Percentiles rank a stretch among this genome's conserved stretches.
phyloP scores from a whole-genome alignment of 257 asterid species.

The Phtheirospermum japonicum region DNA sequence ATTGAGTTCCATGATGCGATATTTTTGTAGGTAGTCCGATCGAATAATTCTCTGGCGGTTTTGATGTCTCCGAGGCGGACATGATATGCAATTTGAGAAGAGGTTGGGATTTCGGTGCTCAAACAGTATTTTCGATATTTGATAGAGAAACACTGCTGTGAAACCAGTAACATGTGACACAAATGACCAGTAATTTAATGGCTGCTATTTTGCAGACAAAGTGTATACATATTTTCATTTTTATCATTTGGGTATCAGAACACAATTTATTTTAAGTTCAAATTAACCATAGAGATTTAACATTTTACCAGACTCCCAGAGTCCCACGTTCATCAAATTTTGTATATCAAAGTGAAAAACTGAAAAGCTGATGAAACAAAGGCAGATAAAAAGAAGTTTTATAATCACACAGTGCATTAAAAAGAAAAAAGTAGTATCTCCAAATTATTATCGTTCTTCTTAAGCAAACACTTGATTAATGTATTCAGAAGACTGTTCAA shows the following conservation, averaged over 20 bases:
- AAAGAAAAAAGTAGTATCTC: too few species aligned
- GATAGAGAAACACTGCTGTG: conserved; percentile 26
- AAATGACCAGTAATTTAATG: conserved; percentile 2
- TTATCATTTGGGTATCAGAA: background rate
- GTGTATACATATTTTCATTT: background rate
- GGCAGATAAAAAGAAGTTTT: too few species aligned
- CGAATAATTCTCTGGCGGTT: conserved; percentile 56
- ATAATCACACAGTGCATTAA: too few species aligned
- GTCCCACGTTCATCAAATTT: background rate
- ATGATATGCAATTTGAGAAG: conserved; percentile 50
- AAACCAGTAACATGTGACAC: too few species aligned
- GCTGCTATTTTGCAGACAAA: background rate
- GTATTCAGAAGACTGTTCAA: too few species aligned
- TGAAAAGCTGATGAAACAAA: too few species aligned
- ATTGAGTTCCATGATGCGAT: conserved; percentile 69
- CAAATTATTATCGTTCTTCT: too few species aligned
- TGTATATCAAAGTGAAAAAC: too few species aligned
- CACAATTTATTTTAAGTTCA: background rate
- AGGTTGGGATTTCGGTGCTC: conserved; percentile 28
- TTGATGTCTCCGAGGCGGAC: conserved; percentile 56
- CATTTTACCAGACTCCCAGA: background rate
- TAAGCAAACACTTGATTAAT: too few species aligned
- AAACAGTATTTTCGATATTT: conserved; percentile 36
- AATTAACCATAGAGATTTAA: background rate
- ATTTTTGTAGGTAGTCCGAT: conserved; percentile 43